Percentiles rank a stretch among this genome's conserved stretches.
Evolutionary conservation across 805 yeast genomes (phyloP).

Genomic region (Candida michaelii): DNA sequence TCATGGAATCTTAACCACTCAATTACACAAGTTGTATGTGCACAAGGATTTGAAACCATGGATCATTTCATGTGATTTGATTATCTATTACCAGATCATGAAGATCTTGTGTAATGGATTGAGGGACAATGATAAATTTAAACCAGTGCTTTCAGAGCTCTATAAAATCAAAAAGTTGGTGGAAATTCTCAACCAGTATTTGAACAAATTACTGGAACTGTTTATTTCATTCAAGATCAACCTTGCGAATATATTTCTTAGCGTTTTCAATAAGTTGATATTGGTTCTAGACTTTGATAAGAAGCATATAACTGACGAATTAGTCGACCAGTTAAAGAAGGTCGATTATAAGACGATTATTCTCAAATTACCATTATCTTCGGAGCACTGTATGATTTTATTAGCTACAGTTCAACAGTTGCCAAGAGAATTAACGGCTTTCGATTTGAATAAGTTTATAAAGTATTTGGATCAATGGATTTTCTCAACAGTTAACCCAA

Average conservation of each 20-base stretch:
- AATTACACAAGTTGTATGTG: conserved; percentile 58
- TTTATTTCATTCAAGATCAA: conserved; percentile 53
- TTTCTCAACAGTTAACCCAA: conserved; percentile 42
- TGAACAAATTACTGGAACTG: conserved; percentile 46
- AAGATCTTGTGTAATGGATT: conserved; percentile 58
- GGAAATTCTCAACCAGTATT: not conserved
- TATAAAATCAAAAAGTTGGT: not conserved
- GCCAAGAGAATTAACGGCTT: not conserved
- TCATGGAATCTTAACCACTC: conserved; percentile 55
- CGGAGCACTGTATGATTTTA: not conserved
- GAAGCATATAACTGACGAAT: not conserved
- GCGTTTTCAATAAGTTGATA: conserved; percentile 4
- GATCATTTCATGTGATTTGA: conserved; percentile 66
- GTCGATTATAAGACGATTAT: not conserved
- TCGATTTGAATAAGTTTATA: conserved; percentile 27
- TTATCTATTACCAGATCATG: conserved; percentile 55
- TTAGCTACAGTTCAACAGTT: not conserved
- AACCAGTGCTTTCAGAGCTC: not conserved
- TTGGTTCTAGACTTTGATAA: not conserved
- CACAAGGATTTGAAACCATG: conserved; percentile 53
- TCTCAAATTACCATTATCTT: conserved; percentile 2
- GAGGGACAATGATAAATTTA: conserved; percentile 35
- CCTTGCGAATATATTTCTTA: conserved; percentile 53
- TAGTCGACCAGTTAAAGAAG: not conserved
- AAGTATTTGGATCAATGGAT: conserved; percentile 40